A percentile compares a stretch with the other conserved stretches of the same genome.
Evolutionary conservation across 345 rosid genomes (phyloP).

Genomic region (Theobroma cacao): DNA sequence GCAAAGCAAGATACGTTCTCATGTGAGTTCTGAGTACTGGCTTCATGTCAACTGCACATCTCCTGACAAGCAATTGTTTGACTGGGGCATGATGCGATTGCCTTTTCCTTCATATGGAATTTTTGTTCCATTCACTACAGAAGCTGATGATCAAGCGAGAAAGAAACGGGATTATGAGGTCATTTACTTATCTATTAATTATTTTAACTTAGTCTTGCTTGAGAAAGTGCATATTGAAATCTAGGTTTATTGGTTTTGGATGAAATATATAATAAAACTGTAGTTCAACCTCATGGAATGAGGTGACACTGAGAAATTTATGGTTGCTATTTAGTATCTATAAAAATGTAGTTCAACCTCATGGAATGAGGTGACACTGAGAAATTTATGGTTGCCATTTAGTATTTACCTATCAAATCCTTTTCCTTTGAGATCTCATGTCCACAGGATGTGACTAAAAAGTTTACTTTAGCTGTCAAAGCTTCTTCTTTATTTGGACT

Average conservation of each 20-base stretch:
- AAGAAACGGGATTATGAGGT: slow-evolving; percentile 99
- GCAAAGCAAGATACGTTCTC: slow-evolving; percentile 74
- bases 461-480: background rate
- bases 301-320: background rate
- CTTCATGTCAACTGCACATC: slow-evolving; percentile 65
- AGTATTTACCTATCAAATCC: background rate
- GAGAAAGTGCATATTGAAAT: slow-evolving; percentile 7
- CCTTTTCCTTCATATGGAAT: slow-evolving; percentile 76
- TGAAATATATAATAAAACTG: background rate
- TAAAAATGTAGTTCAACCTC: background rate
- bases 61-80: slow-evolving; percentile 73
- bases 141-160: slow-evolving; percentile 84
- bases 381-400: background rate
- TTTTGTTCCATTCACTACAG: slow-evolving; percentile 87
- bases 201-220: background rate
- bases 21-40: slow-evolving; percentile 88
- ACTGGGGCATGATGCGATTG: slow-evolving; percentile 96
- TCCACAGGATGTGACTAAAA: background rate
- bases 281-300: background rate
- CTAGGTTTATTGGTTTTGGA: slow-evolving; percentile 9
- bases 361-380: background rate
- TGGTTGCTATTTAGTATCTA: background rate
- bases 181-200: slow-evolving; percentile 7
- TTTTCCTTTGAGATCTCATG: background rate
- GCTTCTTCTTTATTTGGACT: background rate